Percentiles rank a stretch among this genome's conserved stretches.
Conservation (phyloP, 2,329 filamentous ascomycete species). For the Calonectria hongkongensis region DNA sequence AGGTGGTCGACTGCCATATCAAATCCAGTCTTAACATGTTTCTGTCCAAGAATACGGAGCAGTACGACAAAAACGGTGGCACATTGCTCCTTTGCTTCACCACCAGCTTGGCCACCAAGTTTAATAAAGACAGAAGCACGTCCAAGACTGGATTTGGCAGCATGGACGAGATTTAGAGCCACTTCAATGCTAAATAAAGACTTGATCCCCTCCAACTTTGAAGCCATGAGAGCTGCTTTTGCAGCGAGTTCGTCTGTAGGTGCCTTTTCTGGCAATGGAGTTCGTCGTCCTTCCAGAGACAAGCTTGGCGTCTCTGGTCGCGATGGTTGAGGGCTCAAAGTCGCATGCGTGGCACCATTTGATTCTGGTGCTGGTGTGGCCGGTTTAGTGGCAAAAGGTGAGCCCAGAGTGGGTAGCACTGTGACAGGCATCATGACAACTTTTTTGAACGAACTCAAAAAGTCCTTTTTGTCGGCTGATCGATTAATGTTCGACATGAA, state of each 20-base stretch:
- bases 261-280: constrained; percentile 74
- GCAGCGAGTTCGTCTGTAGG: constrained; percentile 95
- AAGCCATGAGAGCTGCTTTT: constrained; percentile 98
- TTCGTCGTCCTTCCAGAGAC: constrained; percentile 62
- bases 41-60: constrained; percentile 87
- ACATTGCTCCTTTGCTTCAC: constrained; percentile 91
- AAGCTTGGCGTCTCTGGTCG: constrained; percentile 70
- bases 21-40: constrained; percentile 94
- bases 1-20: constrained; percentile 94
- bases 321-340: constrained; percentile 63
- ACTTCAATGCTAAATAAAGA: constrained; percentile 98
- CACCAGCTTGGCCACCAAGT: constrained; percentile 86
- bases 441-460: constrained; percentile 96
- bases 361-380: constrained; percentile 48
- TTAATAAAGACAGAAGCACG: constrained; percentile 88
- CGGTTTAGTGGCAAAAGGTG: constrained; percentile 73
- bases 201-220: constrained; percentile 93
- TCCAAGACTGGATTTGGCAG: constrained; percentile 90
- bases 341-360: constrained; percentile 50
- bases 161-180: constrained; percentile 90
- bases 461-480: constrained; percentile 97
- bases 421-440: constrained; percentile 99
- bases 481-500: constrained; percentile 97
- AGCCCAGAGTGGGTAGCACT: constrained; percentile 82
- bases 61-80: constrained; percentile 90